phyloP scores from a whole-genome alignment of 2,329 filamentous ascomycete genomes.

The Penicillium sp. region DNA sequence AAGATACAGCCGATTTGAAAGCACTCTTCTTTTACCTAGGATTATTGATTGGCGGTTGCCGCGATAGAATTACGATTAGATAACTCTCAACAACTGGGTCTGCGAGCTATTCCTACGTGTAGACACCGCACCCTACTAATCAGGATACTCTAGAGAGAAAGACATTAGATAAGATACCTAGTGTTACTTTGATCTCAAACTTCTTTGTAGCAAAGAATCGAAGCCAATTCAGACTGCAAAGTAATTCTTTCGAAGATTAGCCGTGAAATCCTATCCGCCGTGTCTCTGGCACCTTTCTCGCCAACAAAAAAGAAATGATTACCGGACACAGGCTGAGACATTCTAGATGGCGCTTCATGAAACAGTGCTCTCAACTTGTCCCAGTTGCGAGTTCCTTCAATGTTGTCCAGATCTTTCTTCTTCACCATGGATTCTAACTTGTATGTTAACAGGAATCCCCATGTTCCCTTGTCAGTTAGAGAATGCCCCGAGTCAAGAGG shows the following conservation, averaged over 20 bases:
- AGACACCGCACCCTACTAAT: no score
- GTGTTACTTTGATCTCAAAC: no score
- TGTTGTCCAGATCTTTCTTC: not conserved
- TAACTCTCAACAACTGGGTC: no score
- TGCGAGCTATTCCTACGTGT: no score
- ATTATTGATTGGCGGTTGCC: no score
- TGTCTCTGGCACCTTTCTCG: conserved; percentile 19
- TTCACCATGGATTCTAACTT: conserved; percentile 11
- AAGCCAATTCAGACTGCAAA: not conserved
- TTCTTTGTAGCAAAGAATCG: not conserved
- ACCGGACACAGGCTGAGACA: conserved; percentile 9
- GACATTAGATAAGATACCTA: no score
- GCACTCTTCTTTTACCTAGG: no score
- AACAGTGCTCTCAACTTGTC: conserved; percentile 2
- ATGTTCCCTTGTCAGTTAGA: conserved; percentile 13
- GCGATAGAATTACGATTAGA: no score
- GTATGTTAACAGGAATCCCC: conserved; percentile 25
- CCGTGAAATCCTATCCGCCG: conserved; percentile 13
- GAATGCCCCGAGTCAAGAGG: conserved; percentile 18
- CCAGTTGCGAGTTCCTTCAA: conserved; percentile 4
- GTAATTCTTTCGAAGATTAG: not conserved
- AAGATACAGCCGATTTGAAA: no score
- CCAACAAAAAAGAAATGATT: conserved; percentile 31
- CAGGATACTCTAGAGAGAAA: no score
- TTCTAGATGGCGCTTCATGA: conserved; percentile 6